Evolutionary conservation across 768 basidiomycete species (phyloP).

Genomic region (Mycena filopes): DNA sequence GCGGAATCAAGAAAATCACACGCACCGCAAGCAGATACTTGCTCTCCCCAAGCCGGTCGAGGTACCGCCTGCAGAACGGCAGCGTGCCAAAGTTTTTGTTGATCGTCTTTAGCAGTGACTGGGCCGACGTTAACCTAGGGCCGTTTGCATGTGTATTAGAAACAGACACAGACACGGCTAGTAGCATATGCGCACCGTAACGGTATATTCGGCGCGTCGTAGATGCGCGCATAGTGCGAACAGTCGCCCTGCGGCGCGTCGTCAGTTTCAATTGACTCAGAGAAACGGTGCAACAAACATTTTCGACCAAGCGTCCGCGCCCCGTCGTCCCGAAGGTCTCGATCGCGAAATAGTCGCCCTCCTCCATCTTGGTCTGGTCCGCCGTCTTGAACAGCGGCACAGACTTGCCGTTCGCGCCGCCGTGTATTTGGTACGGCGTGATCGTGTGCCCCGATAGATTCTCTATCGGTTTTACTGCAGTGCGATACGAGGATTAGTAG

Average conservation of each 20-base stretch:
- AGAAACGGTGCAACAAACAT: constrained; percentile 50
- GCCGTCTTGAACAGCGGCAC: constrained; percentile 89
- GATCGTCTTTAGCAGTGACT: constrained; percentile 86
- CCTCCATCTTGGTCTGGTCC: constrained; percentile 97
- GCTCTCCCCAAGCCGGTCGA: constrained; percentile 92
- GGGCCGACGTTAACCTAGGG: constrained; percentile 81
- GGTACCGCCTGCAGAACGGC: constrained; percentile 94
- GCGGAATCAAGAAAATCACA: constrained; percentile 22
- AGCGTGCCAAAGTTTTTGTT: constrained; percentile 94
- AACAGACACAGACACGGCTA: not conserved
- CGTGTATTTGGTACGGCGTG: constrained; percentile 90
- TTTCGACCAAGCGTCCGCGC: constrained; percentile 86
- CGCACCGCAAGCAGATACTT: constrained; percentile 91
- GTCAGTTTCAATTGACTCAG: too few species aligned
- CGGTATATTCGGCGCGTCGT: constrained; percentile 76
- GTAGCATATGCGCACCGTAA: constrained; percentile 76
- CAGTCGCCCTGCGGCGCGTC: constrained; percentile 75
- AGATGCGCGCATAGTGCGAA: constrained; percentile 88
- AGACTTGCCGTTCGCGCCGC: constrained; percentile 73
- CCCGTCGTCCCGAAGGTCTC: constrained; percentile 99
- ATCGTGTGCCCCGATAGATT: constrained; percentile 97
- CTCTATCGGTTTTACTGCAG: constrained; percentile 93
- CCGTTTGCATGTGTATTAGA: too few species aligned
- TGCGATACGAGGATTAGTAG: constrained; percentile 5
- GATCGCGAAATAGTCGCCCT: constrained; percentile 98